Percentiles rank a stretch among this genome's conserved stretches.
These are phyloP conservation scores for Teratosphaeria destructans DNA, from an alignment of 2,329 filamentous ascomycete genomes.

Conservation along the genomic window DNA sequence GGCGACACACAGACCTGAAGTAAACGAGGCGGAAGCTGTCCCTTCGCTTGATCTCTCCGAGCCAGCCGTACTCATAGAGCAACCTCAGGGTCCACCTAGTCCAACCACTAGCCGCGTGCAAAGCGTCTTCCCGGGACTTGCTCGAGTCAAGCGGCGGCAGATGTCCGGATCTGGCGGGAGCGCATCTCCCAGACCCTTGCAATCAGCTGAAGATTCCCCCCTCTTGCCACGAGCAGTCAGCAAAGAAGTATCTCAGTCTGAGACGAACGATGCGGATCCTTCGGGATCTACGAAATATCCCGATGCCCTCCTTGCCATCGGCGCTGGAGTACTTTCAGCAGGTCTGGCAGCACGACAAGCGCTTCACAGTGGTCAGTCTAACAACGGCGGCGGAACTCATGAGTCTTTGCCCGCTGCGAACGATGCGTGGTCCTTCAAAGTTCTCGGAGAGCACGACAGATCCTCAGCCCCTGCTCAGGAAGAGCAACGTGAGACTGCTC, in stretches of 20 bases:
- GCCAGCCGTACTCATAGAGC: neutral
- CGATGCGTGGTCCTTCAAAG: conserved; percentile 3
- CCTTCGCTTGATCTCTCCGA: neutral
- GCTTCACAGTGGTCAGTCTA: neutral
- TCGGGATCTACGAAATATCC: neutral
- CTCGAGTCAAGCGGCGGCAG: conserved; percentile 14
- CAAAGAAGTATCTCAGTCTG: neutral
- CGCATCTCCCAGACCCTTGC: neutral
- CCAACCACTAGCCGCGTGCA: conserved; percentile 10
- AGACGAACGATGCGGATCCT: neutral
- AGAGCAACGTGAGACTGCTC: conserved; percentile 17
- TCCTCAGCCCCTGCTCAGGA: neutral
- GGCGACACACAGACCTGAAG: neutral
- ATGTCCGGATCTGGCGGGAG: neutral
- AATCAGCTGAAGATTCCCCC: neutral
- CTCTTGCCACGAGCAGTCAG: neutral
- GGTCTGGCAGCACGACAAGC: neutral
- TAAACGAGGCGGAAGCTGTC: neutral
- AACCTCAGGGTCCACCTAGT: neutral
- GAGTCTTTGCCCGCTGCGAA: neutral
- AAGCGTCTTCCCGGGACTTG: conserved; percentile 14
- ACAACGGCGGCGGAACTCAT: neutral
- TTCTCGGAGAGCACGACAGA: neutral
- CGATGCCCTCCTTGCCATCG: neutral
- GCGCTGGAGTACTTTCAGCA: neutral